phyloP scores from a whole-genome alignment of 2,329 filamentous ascomycete species.

The Exophiala calicioides region DNA sequence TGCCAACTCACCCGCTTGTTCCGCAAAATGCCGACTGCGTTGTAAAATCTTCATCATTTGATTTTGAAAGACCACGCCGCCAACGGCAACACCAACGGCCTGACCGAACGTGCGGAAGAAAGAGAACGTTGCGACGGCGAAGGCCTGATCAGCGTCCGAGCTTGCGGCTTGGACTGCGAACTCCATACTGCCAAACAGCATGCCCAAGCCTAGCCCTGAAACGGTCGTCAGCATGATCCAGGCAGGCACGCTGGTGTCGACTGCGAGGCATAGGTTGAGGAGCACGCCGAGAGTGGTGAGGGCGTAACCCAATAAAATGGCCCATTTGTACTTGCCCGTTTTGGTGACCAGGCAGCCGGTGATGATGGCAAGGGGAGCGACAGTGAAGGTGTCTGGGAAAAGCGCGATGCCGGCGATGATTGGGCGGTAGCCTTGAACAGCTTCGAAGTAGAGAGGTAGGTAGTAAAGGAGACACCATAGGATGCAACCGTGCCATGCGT shows the following conservation, averaged over 20 bases:
- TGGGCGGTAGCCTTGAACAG: too few relatives aligned
- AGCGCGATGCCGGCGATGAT: too few relatives aligned
- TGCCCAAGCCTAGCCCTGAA: conserved; percentile 62
- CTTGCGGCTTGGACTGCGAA: conserved; percentile 64
- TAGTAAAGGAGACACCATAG: too few relatives aligned
- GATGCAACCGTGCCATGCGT: too few relatives aligned
- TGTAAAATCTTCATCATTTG: conserved; percentile 46
- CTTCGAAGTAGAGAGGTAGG: too few relatives aligned
- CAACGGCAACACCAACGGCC: conserved; percentile 63
- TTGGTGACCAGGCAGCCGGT: too few relatives aligned
- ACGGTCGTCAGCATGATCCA: conserved; percentile 64
- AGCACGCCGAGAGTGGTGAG: background rate
- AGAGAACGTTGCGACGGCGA: conserved; percentile 63
- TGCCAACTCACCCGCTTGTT: conserved; percentile 52
- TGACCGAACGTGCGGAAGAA: conserved; percentile 67
- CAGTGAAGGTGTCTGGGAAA: too few relatives aligned
- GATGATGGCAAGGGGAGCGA: too few relatives aligned
- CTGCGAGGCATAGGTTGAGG: conserved; percentile 36
- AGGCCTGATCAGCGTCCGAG: conserved; percentile 57
- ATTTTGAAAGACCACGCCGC: conserved; percentile 69
- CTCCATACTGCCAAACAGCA: conserved; percentile 62
- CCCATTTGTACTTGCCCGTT: too few relatives aligned
- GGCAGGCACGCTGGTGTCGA: conserved; percentile 51
- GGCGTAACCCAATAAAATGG: too few relatives aligned
- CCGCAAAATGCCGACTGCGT: conserved; percentile 31